Evolutionary conservation across 208 protist genomes (phyloP).

Genomic region (Crithidia fasciculata): DNA sequence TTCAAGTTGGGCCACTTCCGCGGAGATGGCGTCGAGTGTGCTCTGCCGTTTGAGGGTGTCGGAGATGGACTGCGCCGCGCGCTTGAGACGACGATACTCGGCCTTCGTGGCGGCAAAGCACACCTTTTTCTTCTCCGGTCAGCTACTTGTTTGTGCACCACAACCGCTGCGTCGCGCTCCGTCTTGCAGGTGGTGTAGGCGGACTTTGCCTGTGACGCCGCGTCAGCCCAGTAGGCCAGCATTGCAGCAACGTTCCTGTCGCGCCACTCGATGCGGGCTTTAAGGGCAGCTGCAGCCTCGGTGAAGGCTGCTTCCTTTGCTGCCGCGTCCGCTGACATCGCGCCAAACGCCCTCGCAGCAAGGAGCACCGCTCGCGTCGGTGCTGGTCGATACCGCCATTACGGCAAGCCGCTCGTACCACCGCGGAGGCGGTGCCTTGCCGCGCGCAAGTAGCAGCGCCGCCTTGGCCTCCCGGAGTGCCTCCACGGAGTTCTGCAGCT

Average conservation of each 20-base stretch:
- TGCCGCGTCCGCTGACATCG: constrained; percentile 30
- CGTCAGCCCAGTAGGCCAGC: constrained; percentile 44
- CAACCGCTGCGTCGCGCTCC: constrained; percentile 16
- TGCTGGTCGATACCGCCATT: background rate
- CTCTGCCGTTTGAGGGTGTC: constrained; percentile 20
- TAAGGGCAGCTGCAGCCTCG: constrained; percentile 21
- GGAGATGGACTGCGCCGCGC: constrained; percentile 29
- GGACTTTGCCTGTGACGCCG: constrained; percentile 27
- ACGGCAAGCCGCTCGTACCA: constrained; percentile 17
- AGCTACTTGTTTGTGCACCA: constrained; percentile 31
- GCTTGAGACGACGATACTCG: constrained; percentile 12
- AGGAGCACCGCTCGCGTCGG: background rate
- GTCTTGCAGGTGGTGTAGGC: constrained; percentile 45
- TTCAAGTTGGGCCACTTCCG: constrained; percentile 21
- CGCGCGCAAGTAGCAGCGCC: background rate
- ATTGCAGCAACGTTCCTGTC: constrained; percentile 40
- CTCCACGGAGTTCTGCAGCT: background rate
- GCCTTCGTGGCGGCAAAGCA: constrained; percentile 22
- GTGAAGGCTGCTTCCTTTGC: constrained; percentile 32
- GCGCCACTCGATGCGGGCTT: constrained; percentile 42
- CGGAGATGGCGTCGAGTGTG: constrained; percentile 16
- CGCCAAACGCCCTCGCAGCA: constrained; percentile 3
- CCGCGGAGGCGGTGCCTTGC: background rate
- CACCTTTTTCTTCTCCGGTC: constrained; percentile 28
- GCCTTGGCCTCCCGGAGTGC: background rate